Conservation (phyloP, 2,329 filamentous ascomycete species). For the Diaporthe citri region DNA sequence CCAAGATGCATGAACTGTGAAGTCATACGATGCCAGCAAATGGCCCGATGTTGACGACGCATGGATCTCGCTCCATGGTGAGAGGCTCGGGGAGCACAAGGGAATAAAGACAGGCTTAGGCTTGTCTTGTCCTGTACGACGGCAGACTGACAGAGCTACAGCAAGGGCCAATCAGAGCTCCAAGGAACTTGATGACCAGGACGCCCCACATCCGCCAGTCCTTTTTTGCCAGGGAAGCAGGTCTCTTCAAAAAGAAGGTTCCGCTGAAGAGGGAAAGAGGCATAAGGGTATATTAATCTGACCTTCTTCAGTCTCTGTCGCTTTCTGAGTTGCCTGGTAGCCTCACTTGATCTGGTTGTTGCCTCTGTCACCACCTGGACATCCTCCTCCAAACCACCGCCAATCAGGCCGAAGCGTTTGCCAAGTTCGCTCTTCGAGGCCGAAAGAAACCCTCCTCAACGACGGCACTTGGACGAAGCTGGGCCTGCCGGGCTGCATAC, state of each 20-base stretch:
- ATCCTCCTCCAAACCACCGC: background rate
- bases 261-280: background rate
- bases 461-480: background rate
- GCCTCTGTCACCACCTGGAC: background rate
- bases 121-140: background rate
- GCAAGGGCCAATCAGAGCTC: constrained; percentile 15
- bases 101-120: background rate
- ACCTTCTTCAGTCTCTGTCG: background rate
- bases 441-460: background rate
- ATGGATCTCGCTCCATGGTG: background rate
- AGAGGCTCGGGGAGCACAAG: background rate
- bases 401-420: background rate
- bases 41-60: background rate
- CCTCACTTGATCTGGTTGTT: background rate
- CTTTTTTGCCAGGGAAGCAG: constrained; percentile 7
- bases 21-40: constrained; percentile 1
- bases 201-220: background rate
- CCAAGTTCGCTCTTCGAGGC: constrained; percentile 4
- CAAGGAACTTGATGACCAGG: constrained; percentile 16
- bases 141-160: constrained; percentile 8
- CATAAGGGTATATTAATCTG: background rate
- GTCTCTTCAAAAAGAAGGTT: background rate
- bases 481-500: background rate
- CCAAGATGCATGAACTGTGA: constrained; percentile 4
- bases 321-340: background rate